Percentiles rank a stretch among this genome's conserved stretches.
These are phyloP conservation scores for Schoenoplectus triqueter DNA, from an alignment of 202 grass and related monocot species.

Conservation along the genomic window DNA sequence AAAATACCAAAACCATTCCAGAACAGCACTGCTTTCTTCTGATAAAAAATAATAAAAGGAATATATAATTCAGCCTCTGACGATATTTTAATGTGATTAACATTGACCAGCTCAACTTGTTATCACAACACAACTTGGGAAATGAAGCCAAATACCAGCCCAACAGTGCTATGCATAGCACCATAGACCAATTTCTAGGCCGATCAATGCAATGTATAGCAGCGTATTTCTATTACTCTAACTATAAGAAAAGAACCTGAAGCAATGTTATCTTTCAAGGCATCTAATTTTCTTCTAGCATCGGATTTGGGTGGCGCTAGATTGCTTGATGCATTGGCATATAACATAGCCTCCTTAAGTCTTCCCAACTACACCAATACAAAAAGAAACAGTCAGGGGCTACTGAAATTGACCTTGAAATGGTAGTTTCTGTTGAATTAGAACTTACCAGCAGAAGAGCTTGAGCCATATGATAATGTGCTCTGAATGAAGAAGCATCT, in stretches of 20 bases:
- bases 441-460: conserved; percentile 74
- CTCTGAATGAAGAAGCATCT: conserved; percentile 66
- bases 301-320: conserved; percentile 60
- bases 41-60: conserved; percentile 6
- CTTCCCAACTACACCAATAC: conserved; percentile 71
- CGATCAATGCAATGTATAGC: too few relatives aligned
- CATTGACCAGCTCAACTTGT: not conserved
- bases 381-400: conserved; percentile 35
- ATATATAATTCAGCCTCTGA: not conserved
- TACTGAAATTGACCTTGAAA: conserved; percentile 22
- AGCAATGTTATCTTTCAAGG: conserved; percentile 58
- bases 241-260: conserved; percentile 49
- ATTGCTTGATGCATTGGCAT: conserved; percentile 50
- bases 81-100: not conserved
- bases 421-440: not conserved
- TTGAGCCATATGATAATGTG: conserved; percentile 74
- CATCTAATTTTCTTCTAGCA: conserved; percentile 51
- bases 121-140: not conserved
- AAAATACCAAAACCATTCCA: not conserved
- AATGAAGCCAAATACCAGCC: not conserved
- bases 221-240: not conserved
- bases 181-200: not conserved
- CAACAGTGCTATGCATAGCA: not conserved
- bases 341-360: conserved; percentile 74
- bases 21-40: not conserved